Conservation (phyloP, 1,284 basidiomycete genomes). For the Blastosporella zonata region DNA sequence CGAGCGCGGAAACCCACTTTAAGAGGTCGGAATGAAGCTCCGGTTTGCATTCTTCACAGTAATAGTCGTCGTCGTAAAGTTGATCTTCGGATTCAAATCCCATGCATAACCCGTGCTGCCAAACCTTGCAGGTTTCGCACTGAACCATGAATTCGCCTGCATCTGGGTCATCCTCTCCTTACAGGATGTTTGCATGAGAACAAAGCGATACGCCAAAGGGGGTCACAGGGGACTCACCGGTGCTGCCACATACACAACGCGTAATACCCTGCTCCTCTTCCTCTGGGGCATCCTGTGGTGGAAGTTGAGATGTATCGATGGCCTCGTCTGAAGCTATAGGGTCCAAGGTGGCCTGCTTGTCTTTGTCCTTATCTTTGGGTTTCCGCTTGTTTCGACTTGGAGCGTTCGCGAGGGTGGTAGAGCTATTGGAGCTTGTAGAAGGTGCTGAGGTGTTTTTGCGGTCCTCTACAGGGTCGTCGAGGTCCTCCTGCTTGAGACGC, state of each 20-base stretch:
- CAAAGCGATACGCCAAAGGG: conserved; percentile 6
- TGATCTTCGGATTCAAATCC: conserved; percentile 86
- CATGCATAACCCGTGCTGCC: conserved; percentile 98
- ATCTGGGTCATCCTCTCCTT: conserved; percentile 75
- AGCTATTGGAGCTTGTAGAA: conserved; percentile 36
- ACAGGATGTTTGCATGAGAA: conserved; percentile 25
- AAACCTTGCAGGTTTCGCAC: conserved; percentile 95
- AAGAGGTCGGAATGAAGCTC: conserved; percentile 79
- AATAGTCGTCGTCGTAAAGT: conserved; percentile 81
- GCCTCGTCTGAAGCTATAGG: conserved; percentile 30
- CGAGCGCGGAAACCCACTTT: conserved; percentile 47
- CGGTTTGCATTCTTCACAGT: conserved; percentile 92
- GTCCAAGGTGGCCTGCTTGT: conserved; percentile 25
- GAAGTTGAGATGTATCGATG: conserved; percentile 32
- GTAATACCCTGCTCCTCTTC: conserved; percentile 84
- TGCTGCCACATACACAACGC: conserved; percentile 90
- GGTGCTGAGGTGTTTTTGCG: conserved; percentile 38
- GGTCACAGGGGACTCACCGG: conserved; percentile 55
- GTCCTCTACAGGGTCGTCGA: conserved; percentile 59
- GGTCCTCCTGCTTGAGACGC: conserved; percentile 70
- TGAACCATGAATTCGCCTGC: conserved; percentile 94
- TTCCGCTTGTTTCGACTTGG: conserved; percentile 51
- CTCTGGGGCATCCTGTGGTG: conserved; percentile 39
- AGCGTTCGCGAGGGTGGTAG: conserved; percentile 30
- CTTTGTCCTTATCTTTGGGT: conserved; percentile 49